A percentile compares a stretch with the other conserved stretches of the same genome.
These are phyloP conservation scores for Malus domestica DNA, from an alignment of 306 rosid genomes.

Conservation along the genomic window ASM211411v1 NC_041802.1:5553501-5554000, in stretches of 20 bases:
- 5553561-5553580: slow-evolving; percentile 88
- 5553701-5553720: slow-evolving; percentile 91
- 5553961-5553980: slow-evolving; percentile 83
- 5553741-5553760: slow-evolving; percentile 12
- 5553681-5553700: slow-evolving; percentile 80
- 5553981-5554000: slow-evolving; percentile 88
- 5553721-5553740: slow-evolving; percentile 89
- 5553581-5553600: slow-evolving; percentile 83
- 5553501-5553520: slow-evolving; percentile 90
- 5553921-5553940: slow-evolving; percentile 97
- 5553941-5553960: slow-evolving; percentile 89
- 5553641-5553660: slow-evolving; percentile 92
- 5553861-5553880: not conserved
- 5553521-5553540: slow-evolving; percentile 87
- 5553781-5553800: not conserved
- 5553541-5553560: slow-evolving; percentile 88
- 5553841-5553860: not conserved
- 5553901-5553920: not conserved
- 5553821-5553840: not conserved
- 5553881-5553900: not conserved
- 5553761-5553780: not conserved
- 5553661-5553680: slow-evolving; percentile 86
- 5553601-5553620: slow-evolving; percentile 88
- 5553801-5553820: not conserved
- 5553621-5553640: slow-evolving; percentile 70